Conservation (phyloP, 441 rosid species). For the Raphanus hybrid region DNA sequence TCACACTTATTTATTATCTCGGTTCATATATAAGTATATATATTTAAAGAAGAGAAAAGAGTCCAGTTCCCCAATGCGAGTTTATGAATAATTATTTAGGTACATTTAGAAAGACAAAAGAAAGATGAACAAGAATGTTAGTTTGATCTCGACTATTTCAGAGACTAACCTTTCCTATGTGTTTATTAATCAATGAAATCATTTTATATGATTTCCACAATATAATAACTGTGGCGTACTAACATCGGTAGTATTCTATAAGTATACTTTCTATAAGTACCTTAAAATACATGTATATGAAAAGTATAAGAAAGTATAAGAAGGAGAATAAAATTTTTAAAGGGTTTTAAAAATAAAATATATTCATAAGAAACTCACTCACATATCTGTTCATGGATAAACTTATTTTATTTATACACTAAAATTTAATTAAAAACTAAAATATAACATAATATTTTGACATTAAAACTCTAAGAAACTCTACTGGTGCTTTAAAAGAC, state of each 20-base stretch:
- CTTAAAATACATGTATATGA: too few relatives aligned
- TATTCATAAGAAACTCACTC: background rate
- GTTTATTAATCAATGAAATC: background rate
- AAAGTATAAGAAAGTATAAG: background rate
- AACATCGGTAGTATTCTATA: too few relatives aligned
- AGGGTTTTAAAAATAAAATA: background rate
- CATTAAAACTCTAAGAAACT: background rate
- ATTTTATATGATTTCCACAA: constrained; percentile 1
- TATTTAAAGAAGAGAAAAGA: too few relatives aligned
- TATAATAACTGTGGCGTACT: background rate
- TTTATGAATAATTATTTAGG: background rate
- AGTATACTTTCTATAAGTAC: too few relatives aligned
- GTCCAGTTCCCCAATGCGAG: background rate
- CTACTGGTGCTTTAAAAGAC: background rate
- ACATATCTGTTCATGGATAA: background rate
- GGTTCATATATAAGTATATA: background rate
- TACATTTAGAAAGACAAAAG: background rate
- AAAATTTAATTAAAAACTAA: too few relatives aligned
- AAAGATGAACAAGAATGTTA: constrained; percentile 19
- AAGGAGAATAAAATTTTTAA: background rate
- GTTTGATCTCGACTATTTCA: constrained; percentile 31
- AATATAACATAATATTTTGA: too few relatives aligned
- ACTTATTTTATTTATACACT: background rate
- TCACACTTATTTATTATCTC: background rate
- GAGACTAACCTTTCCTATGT: background rate